Base-by-base conservation (phyloP, 768 basidiomycete species). In the Hygrocybe coccinea region DNA sequence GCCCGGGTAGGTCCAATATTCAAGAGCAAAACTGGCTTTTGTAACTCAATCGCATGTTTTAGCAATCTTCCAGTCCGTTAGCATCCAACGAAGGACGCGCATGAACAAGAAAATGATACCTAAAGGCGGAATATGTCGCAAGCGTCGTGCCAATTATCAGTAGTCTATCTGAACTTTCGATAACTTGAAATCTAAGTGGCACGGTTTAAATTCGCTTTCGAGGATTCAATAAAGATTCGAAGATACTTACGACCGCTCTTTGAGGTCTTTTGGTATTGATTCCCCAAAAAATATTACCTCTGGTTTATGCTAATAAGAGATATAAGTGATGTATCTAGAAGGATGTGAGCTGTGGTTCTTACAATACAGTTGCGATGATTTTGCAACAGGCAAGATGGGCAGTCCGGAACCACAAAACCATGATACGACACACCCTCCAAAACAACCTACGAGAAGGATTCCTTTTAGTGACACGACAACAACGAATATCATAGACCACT, bases 121-220 rank as follows among this genome's bases (percentile, higher is more conserved):
- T 79, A 70, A 87, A 97, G 2, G 93, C 92, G 5, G 91, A 94
- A 70, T 89, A 97, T 0, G 95, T 97, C 0, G 95, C 93, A 24
- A 97, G 80, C 1, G 91, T 93, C 0, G 93, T 95, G 34, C 95
- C 95, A 36, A 95, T 72, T 38, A 95, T 73, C 44, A 98, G 80
- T 0, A 97, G 69, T 44, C 83, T 76, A 51, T 90, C 86, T 19
- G 82, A 74, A 7, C 67, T 65, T 56, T 86, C 81, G 37, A 95
- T 64, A 34, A 83, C 75, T 15, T 61, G 64, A 62, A 80, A 85
- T 24, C 89, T 89, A 57, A 10, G 45, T n/a, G 36, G 34, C 11
- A 29, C 37, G 33, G 22, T 29, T 45, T 11, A 39, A 29, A 29
- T 46, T 17, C 14, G 24, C 37, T 5, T 19, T 11, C 22, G 33